Evolutionary conservation across 2,329 filamentous ascomycete species (phyloP).

Genomic region (Pestalotiopsis sp.): DNA sequence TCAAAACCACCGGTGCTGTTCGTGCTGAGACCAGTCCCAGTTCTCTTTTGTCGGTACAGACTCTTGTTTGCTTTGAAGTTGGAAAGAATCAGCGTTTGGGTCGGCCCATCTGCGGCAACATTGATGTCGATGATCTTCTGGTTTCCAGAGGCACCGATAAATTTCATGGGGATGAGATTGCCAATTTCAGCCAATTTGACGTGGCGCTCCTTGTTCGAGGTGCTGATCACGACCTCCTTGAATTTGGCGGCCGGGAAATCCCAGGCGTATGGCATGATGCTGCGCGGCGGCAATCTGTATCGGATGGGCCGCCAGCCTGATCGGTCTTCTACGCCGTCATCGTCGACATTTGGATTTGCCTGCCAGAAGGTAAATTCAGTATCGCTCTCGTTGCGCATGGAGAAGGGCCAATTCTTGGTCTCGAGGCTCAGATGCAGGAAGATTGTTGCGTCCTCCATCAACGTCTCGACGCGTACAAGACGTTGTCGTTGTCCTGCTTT

Average conservation of each 20-base stretch:
- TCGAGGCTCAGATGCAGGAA: conserved; percentile 91
- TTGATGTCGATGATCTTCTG: conserved; percentile 96
- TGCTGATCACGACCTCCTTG: conserved; percentile 85
- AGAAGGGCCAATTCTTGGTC: conserved; percentile 96
- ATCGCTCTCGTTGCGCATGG: conserved; percentile 97
- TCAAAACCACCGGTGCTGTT: conserved; percentile 76
- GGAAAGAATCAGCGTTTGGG: conserved; percentile 89
- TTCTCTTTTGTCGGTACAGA: conserved; percentile 68
- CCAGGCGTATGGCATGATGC: conserved; percentile 99
- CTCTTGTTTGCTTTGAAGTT: conserved; percentile 94
- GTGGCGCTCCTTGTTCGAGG: conserved; percentile 80
- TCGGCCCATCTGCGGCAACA: conserved; percentile 92
- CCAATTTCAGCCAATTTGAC: conserved; percentile 96
- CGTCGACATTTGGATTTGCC: conserved; percentile 87
- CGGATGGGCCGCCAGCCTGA: conserved; percentile 91
- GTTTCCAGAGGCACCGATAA: conserved; percentile 66
- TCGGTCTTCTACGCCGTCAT: conserved; percentile 81
- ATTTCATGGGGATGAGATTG: conserved; percentile 91
- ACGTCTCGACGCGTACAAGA: conserved; percentile 82
- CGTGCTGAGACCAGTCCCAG: conserved; percentile 51
- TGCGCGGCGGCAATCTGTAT: conserved; percentile 88
- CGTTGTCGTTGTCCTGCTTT: conserved; percentile 88
- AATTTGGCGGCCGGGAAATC: conserved; percentile 98
- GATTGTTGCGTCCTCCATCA: conserved; percentile 91
- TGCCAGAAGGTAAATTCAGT: conserved; percentile 97